phyloP scores from a whole-genome alignment of 2,329 filamentous ascomycete genomes.

The Alternaria conjuncta region DNA sequence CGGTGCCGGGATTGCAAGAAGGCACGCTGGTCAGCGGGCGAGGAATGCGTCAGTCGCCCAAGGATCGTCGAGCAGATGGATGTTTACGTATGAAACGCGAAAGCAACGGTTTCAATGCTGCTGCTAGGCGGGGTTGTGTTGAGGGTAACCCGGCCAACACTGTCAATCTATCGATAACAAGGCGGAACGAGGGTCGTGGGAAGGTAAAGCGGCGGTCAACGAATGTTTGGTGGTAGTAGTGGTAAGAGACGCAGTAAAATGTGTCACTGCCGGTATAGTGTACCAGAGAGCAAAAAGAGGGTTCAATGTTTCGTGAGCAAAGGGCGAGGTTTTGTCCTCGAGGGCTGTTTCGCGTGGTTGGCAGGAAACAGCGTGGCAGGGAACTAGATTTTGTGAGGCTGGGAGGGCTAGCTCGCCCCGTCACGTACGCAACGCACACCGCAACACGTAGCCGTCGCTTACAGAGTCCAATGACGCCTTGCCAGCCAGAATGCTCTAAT shows the following conservation, averaged over 20 bases:
- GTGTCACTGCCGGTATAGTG: constrained; percentile 12
- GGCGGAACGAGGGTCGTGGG: constrained; percentile 12
- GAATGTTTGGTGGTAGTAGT: constrained; percentile 14
- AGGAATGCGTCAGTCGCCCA: constrained; percentile 31
- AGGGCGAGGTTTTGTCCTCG: constrained; percentile 17
- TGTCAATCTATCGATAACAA: constrained; percentile 21
- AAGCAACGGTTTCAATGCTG: constrained; percentile 18
- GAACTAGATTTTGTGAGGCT: constrained; percentile 24
- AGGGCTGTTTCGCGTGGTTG: constrained; percentile 5
- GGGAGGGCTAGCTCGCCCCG: constrained; percentile 21
- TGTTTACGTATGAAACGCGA: constrained; percentile 35
- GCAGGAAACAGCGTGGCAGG: constrained; percentile 25
- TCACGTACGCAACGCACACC: constrained; percentile 27
- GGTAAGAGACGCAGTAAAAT: constrained; percentile 20
- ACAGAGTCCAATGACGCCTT: constrained; percentile 6
- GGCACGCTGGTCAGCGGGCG: constrained; percentile 22
- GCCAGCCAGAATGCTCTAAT: not conserved
- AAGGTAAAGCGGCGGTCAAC: constrained; percentile 19
- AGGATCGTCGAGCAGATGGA: constrained; percentile 22
- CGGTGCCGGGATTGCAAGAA: constrained; percentile 3
- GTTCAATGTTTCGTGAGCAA: constrained; percentile 19
- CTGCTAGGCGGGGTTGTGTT: not conserved
- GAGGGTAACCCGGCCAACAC: constrained; percentile 23
- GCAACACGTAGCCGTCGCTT: constrained; percentile 30
- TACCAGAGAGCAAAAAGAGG: constrained; percentile 5